Evolutionary conservation across 2,329 filamentous ascomycete species (phyloP).

Genomic region (Neurospora sp.): DNA sequence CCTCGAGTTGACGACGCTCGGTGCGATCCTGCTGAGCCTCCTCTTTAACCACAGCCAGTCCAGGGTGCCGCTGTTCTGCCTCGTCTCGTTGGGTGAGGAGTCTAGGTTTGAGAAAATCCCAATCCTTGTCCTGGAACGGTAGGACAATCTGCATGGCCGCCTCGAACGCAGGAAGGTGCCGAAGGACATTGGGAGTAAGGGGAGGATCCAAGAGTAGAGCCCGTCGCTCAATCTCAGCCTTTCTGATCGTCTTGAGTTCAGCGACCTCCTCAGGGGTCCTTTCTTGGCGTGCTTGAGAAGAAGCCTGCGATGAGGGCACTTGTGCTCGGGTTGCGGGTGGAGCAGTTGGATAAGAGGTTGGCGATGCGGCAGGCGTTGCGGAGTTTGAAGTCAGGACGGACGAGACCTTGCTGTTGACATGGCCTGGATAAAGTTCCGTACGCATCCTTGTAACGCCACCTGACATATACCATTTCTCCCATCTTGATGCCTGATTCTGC

Average conservation of each 20-base stretch:
- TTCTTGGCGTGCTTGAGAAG: constrained; percentile 26
- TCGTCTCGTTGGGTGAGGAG: constrained; percentile 55
- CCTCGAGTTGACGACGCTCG: constrained; percentile 14
- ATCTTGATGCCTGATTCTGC: constrained; percentile 54
- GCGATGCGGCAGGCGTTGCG: background rate
- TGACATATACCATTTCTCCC: constrained; percentile 61
- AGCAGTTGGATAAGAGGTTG: background rate
- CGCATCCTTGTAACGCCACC: constrained; percentile 32
- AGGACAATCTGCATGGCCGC: constrained; percentile 61
- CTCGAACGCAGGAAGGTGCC: constrained; percentile 64
- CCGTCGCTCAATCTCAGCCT: constrained; percentile 61
- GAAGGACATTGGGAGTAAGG: constrained; percentile 50
- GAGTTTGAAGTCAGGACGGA: background rate
- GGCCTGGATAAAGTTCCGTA: constrained; percentile 14
- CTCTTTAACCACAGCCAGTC: constrained; percentile 20
- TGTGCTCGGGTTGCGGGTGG: background rate
- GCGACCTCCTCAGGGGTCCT: constrained; percentile 54
- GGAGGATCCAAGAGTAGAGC: constrained; percentile 58
- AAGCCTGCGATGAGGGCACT: constrained; percentile 7
- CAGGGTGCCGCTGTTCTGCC: constrained; percentile 49
- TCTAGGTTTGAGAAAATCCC: constrained; percentile 59
- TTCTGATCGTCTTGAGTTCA: constrained; percentile 53
- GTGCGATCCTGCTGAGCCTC: constrained; percentile 8
- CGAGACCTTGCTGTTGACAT: background rate
- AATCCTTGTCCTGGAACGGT: constrained; percentile 58